A percentile compares a stretch with the other conserved stretches of the same genome.
Evolutionary conservation across 1,139 yeast species (phyloP).

Genomic region (Candida smagusa): DNA sequence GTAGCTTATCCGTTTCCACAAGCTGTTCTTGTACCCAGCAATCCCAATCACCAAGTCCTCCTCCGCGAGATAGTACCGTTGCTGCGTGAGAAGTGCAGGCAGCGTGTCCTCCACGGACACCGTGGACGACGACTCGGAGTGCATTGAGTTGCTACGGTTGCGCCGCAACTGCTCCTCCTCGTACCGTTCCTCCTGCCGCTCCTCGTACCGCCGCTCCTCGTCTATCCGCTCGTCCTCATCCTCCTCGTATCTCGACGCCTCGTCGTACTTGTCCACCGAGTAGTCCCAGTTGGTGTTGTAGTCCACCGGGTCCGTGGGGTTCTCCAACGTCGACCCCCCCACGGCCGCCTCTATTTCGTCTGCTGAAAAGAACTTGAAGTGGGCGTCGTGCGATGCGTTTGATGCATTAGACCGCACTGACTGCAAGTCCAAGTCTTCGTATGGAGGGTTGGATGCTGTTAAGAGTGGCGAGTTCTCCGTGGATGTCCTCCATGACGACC

Average conservation of each 20-base stretch:
- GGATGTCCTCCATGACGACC: conserved; percentile 13
- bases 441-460: conserved; percentile 12
- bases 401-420: conserved; percentile 30
- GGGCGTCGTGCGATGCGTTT: conserved; percentile 29
- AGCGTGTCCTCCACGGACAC: conserved; percentile 14
- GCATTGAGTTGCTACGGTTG: background rate
- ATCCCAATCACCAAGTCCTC: conserved; percentile 92
- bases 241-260: conserved; percentile 14
- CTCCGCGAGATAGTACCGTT: conserved; percentile 88
- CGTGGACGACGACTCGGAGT: background rate
- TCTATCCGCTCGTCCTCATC: background rate
- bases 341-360: conserved; percentile 85
- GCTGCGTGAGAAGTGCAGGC: conserved; percentile 51
- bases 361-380: conserved; percentile 74
- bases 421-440: conserved; percentile 23
- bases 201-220: background rate
- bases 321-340: conserved; percentile 79
- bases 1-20: conserved; percentile 45
- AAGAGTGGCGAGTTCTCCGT: conserved; percentile 41
- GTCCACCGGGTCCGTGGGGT: conserved; percentile 51
- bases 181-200: background rate
- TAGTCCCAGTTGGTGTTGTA: conserved; percentile 72
- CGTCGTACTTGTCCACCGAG: conserved; percentile 47
- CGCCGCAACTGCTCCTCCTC: background rate
- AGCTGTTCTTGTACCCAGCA: conserved; percentile 75